Conservation (phyloP, 306 rosid genomes). For the Acmispon strigosus region DNA sequence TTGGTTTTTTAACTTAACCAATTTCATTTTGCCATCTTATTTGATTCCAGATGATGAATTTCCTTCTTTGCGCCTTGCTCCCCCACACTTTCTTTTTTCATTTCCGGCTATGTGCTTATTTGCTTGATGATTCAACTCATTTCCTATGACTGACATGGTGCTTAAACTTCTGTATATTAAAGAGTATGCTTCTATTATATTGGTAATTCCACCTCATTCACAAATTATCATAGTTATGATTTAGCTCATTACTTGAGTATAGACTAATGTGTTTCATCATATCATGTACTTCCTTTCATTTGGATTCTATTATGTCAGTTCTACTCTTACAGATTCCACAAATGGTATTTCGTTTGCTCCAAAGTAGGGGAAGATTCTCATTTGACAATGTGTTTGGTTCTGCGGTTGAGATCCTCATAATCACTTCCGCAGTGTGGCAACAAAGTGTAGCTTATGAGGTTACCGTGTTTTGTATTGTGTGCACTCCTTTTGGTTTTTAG, state of each 20-base stretch:
- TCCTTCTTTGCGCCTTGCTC: not conserved
- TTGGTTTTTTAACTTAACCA: slow-evolving; percentile 19
- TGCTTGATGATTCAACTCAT: not conserved
- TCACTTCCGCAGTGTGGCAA: no score
- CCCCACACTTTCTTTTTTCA: not conserved
- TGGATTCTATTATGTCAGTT: slow-evolving; percentile 1
- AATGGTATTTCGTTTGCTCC: slow-evolving; percentile 19
- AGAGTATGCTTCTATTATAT: no score
- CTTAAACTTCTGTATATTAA: no score
- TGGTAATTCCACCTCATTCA: not conserved
- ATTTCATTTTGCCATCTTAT: not conserved
- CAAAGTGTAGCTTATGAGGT: no score
- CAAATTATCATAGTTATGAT: not conserved
- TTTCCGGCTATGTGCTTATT: not conserved
- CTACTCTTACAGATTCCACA: slow-evolving; percentile 15
- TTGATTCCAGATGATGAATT: not conserved
- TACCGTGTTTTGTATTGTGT: no score
- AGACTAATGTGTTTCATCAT: not conserved
- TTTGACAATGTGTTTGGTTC: no score
- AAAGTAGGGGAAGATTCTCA: slow-evolving; percentile 4
- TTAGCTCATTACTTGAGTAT: not conserved
- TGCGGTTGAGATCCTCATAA: no score
- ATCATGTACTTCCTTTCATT: not conserved
- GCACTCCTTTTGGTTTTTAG: no score
- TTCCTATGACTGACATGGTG: no score